Conservation (phyloP, 805 yeast species). For the Metschnikowia peoriensis region DNA sequence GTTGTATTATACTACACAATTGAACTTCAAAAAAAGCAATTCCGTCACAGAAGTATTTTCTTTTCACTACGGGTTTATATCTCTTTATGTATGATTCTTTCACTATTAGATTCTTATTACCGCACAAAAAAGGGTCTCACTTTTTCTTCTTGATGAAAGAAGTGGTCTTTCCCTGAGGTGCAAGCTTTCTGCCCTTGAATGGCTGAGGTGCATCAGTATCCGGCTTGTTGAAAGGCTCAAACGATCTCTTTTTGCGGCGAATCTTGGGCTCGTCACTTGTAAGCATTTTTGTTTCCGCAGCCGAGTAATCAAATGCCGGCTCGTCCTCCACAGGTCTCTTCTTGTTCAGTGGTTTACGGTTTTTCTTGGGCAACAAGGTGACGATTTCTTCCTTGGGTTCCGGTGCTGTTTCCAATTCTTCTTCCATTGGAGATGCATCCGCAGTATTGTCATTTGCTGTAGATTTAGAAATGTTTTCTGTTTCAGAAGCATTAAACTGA, state of each 20-base stretch:
- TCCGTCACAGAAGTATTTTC: too few species aligned
- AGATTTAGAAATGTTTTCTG: neutral
- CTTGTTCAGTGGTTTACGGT: neutral
- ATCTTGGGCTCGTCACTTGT: slow-evolving; percentile 19
- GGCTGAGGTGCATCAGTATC: slow-evolving; percentile 51
- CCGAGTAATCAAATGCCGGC: slow-evolving; percentile 11
- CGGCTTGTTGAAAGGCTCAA: slow-evolving; percentile 57
- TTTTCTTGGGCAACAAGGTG: slow-evolving; percentile 4
- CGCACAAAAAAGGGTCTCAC: neutral
- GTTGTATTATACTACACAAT: too few species aligned
- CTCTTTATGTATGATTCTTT: neutral
- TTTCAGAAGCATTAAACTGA: neutral
- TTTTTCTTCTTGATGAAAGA: slow-evolving; percentile 26
- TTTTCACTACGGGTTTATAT: too few species aligned
- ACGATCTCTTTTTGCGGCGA: slow-evolving; percentile 41
- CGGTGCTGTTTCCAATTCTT: neutral
- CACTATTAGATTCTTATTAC: neutral
- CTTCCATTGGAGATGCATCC: neutral
- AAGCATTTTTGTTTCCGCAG: slow-evolving; percentile 11
- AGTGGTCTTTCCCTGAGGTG: slow-evolving; percentile 35
- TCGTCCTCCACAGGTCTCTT: neutral
- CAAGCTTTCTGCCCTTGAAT: slow-evolving; percentile 45
- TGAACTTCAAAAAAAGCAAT: too few species aligned
- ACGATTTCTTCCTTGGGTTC: slow-evolving; percentile 4
- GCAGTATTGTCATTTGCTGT: neutral